Base-by-base conservation (phyloP, 306 rosid genomes). In the Prinsepia uniflora region DNA sequence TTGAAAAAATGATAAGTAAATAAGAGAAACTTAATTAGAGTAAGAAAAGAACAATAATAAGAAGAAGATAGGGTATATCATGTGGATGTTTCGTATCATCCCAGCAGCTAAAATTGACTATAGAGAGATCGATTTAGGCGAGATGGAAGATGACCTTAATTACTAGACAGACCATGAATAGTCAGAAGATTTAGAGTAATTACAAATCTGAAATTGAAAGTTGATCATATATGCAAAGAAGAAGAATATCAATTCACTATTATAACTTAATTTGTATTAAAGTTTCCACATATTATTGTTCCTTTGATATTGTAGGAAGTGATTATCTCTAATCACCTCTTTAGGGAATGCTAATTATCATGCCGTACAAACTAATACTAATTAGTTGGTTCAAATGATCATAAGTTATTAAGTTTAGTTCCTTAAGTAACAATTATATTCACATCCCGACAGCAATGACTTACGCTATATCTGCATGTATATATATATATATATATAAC, bases 401-500 rank as follows among this genome's bases (percentile, higher is more conserved):
- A 40, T 42, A 41, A 10, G n/a, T n/a, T n/a, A n/a, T n/a, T n/a
- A n/a, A n/a, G 34, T 18, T 42, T 56, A 55, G 43, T 19, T 52
- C 65, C 42, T 22, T 55, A 56, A 60, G 44, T 22, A 70, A 55
- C 74, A 70, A 43, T 42, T 41, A 63, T 63, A 55, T 19, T 42
- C 14, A 42, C 46, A 41, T 22, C 55, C 41, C 42, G 5, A 30
- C 36, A 30, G 2, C 2, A 30, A 3, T 30, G 0, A 30, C 4
- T 3, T 30, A 30, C 4, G 4, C 4, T 30, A 30, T 3, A 30
- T 30, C 36, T 30, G 36, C 36, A 30, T 30, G 2, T 30, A 30
- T 30, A 30, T 2, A 30, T 30, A 30, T 30, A 30, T 30, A 30
- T 30, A 30, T 30, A 30, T 30, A 30, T 2, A 30, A 30, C 2